phyloP scores from a whole-genome alignment of 2,329 filamentous ascomycete species.

The Trichoderma harzianum region DNA sequence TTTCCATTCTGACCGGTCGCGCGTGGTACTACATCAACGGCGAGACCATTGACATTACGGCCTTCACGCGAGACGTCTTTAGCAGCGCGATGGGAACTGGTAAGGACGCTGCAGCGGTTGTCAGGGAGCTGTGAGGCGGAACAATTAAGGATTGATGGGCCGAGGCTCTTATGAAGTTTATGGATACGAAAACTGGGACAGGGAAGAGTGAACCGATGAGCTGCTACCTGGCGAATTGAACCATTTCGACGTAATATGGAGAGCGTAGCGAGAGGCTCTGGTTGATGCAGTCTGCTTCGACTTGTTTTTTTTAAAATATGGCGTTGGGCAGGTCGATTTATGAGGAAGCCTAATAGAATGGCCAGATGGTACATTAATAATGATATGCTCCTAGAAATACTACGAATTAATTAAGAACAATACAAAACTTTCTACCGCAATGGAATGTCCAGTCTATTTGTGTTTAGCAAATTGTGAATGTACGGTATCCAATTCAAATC shows the following conservation, averaged over 20 bases:
- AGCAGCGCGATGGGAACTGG: conserved; percentile 23
- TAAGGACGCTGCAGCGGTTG: conserved; percentile 25
- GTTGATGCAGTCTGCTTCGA: background rate
- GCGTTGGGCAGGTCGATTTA: conserved; percentile 3
- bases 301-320: background rate
- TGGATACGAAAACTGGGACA: background rate
- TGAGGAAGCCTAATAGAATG: background rate
- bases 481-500: background rate
- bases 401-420: background rate
- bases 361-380: conserved; percentile 8
- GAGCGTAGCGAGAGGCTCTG: background rate
- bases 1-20: conserved; percentile 76
- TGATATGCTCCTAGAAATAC: background rate
- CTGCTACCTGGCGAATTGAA: background rate
- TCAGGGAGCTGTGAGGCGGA: conserved; percentile 32
- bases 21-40: conserved; percentile 95
- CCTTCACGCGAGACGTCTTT: conserved; percentile 32
- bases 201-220: background rate
- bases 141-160: background rate
- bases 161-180: background rate
- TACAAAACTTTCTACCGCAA: background rate
- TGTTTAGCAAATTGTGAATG: background rate
- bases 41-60: conserved; percentile 57
- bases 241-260: background rate
- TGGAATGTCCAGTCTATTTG: no score